Evolutionary conservation across 2,329 filamentous ascomycete genomes (phyloP).

Genomic region (Colletotrichum magnum): DNA sequence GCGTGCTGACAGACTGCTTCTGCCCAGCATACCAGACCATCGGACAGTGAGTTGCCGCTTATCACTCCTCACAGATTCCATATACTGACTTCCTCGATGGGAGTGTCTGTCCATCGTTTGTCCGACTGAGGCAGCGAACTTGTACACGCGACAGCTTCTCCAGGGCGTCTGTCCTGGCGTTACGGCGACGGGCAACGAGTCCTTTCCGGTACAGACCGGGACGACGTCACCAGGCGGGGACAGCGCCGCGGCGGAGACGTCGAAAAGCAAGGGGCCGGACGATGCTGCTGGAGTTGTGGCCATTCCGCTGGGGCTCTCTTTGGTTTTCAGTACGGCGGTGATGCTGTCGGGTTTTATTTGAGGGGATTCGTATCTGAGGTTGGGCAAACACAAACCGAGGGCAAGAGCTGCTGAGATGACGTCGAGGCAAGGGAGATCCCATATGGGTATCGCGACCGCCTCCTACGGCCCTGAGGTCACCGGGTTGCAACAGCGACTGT

Average conservation of each 20-base stretch:
- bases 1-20: conserved; percentile 9
- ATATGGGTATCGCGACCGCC: no score
- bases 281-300: conserved; percentile 1
- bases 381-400: no score
- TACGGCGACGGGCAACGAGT: neutral
- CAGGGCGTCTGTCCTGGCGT: conserved; percentile 20
- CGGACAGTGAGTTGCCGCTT: neutral
- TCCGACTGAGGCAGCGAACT: conserved; percentile 4
- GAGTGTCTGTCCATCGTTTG: conserved; percentile 13
- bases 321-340: neutral
- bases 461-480: no score
- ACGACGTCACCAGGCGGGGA: neutral
- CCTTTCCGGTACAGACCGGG: neutral
- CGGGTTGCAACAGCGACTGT: no score
- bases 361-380: neutral
- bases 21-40: conserved; percentile 21
- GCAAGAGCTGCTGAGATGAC: no score
- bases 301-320: neutral
- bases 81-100: neutral
- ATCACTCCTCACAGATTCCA: no score
- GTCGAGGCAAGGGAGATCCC: no score
- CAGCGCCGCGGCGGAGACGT: neutral
- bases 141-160: conserved; percentile 26
- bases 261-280: conserved; percentile 7
- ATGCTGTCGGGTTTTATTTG: neutral